phyloP scores from a whole-genome alignment of 2,329 filamentous ascomycete genomes.

The Apiospora saccharicola region DNA sequence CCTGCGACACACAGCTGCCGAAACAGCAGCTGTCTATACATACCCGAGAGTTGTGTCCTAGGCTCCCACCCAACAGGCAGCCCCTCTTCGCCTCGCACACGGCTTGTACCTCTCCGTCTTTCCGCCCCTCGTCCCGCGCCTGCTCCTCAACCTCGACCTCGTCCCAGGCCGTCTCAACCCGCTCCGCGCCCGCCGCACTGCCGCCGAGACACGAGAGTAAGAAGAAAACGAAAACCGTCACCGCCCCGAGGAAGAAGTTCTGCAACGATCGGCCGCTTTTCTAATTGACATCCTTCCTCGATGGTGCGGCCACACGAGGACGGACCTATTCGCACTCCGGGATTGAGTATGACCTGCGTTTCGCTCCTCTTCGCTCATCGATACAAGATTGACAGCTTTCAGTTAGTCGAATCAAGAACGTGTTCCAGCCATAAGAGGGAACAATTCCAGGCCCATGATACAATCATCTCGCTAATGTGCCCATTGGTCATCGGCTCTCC shows the following conservation, averaged over 20 bases:
- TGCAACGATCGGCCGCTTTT: constrained; percentile 1
- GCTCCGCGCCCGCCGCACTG: neutral
- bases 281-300: neutral
- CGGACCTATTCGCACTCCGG: neutral
- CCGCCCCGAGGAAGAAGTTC: neutral
- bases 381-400: neutral
- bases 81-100: neutral
- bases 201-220: neutral
- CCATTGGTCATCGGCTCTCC: neutral
- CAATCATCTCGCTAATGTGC: neutral
- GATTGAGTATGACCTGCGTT: neutral
- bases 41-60: neutral
- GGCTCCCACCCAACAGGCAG: neutral
- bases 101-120: neutral
- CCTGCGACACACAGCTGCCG: neutral
- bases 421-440: neutral
- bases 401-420: neutral
- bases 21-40: neutral
- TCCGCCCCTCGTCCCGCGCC: neutral
- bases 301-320: neutral
- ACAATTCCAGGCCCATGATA: neutral
- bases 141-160: neutral
- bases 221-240: neutral
- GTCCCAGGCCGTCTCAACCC: neutral
- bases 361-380: neutral